Percentiles rank a stretch among this genome's conserved stretches.
phyloP scores from a whole-genome alignment of 441 rosid genomes.

The Corymbia calophylla region DNA sequence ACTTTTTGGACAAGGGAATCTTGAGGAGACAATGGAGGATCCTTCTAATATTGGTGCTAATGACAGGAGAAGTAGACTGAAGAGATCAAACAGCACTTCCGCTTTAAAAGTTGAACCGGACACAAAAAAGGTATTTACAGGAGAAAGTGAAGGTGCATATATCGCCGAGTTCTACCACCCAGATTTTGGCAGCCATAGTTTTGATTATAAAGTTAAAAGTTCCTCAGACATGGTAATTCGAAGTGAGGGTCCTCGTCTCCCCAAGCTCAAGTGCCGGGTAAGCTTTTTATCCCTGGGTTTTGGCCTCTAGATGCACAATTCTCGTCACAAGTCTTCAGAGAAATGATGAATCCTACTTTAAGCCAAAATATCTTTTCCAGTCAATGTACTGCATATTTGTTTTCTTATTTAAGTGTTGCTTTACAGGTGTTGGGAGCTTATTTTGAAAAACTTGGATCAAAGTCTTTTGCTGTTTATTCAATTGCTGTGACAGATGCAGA shows the following conservation, averaged over 20 bases:
- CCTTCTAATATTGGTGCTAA: slow-evolving; percentile 15
- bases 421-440: slow-evolving; percentile 91
- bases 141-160: slow-evolving; percentile 48
- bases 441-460: slow-evolving; percentile 88
- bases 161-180: slow-evolving; percentile 73
- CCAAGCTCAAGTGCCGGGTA: slow-evolving; percentile 84
- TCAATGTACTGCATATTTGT: background rate
- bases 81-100: slow-evolving; percentile 85
- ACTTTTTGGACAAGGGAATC: slow-evolving; percentile 15
- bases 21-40: slow-evolving; percentile 16
- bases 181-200: slow-evolving; percentile 34
- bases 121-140: slow-evolving; percentile 35
- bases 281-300: slow-evolving; percentile 16
- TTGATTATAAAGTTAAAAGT: slow-evolving; percentile 22
- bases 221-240: slow-evolving; percentile 26
- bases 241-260: slow-evolving; percentile 38
- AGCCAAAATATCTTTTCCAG: background rate
- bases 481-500: slow-evolving; percentile 87
- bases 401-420: slow-evolving; percentile 6
- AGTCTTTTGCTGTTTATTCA: slow-evolving; percentile 96
- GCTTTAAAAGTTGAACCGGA: slow-evolving; percentile 47
- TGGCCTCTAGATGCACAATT: background rate
- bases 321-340: background rate
- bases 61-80: slow-evolving; percentile 55
- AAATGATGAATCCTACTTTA: background rate